A percentile compares a stretch with the other conserved stretches of the same genome.
Conservation (phyloP, 2,329 filamentous ascomycete genomes). For the Cladosporium sp. region DNA sequence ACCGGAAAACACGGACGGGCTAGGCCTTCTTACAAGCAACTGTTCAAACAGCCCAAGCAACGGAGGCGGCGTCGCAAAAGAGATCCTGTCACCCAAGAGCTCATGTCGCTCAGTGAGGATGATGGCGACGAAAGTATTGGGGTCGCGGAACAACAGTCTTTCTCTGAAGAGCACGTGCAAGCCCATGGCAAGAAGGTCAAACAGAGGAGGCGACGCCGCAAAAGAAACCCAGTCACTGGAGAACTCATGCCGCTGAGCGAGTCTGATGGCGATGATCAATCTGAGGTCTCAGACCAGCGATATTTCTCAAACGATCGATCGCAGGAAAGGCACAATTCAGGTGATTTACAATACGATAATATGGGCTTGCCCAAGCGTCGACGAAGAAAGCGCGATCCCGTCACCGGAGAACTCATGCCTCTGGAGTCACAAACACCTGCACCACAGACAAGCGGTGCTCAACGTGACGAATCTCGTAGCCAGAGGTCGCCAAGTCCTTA, state of each 20-base stretch:
- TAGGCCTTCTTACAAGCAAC: constrained; percentile 29
- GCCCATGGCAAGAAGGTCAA: constrained; percentile 8
- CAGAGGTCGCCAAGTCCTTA: background rate
- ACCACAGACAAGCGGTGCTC: background rate
- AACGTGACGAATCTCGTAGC: background rate
- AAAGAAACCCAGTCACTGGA: constrained; percentile 25
- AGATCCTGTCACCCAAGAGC: constrained; percentile 25
- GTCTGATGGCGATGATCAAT: constrained; percentile 15
- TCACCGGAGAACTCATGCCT: constrained; percentile 27
- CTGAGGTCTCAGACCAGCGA: background rate
- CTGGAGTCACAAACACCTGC: constrained; percentile 3
- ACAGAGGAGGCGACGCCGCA: constrained; percentile 19
- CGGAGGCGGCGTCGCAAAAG: constrained; percentile 22
- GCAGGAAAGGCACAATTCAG: background rate
- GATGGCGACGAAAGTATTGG: constrained; percentile 15
- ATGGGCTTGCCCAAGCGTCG: constrained; percentile 16
- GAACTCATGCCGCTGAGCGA: constrained; percentile 25
- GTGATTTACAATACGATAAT: background rate
- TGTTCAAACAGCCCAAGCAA: constrained; percentile 17
- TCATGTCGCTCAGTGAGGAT: constrained; percentile 24
- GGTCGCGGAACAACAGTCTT: background rate
- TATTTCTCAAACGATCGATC: background rate
- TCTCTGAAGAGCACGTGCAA: no score
- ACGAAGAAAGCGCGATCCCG: constrained; percentile 26
- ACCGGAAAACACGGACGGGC: constrained; percentile 23